These are phyloP conservation scores for Phylloporus sp. DNA, from an alignment of 768 basidiomycete species.

Conservation along the genomic window DNA sequence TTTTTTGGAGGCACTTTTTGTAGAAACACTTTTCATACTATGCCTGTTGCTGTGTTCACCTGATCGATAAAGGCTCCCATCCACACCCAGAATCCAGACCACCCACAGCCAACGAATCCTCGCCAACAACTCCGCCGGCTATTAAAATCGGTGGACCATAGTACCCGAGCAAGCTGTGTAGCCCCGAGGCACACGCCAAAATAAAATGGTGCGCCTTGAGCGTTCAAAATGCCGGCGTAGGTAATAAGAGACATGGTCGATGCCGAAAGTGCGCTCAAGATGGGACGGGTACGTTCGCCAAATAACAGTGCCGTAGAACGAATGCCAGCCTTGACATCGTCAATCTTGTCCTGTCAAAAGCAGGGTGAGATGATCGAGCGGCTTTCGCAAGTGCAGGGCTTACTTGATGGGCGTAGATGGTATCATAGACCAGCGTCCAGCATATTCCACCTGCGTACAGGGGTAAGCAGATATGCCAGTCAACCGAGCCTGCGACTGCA, in stretches of 20 bases:
- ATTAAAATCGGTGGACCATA: conserved; percentile 73
- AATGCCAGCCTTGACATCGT: conserved; percentile 85
- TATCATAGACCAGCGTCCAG: conserved; percentile 97
- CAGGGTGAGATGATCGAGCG: neutral
- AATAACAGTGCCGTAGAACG: conserved; percentile 94
- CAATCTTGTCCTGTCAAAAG: conserved; percentile 74
- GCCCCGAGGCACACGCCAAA: conserved; percentile 69
- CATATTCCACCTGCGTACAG: conserved; percentile 85
- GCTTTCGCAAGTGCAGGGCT: neutral
- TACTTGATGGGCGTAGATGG: conserved; percentile 96
- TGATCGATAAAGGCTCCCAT: conserved; percentile 76
- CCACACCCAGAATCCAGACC: conserved; percentile 86
- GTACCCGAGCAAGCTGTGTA: conserved; percentile 70
- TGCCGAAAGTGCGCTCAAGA: conserved; percentile 68
- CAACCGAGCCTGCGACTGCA: conserved; percentile 72
- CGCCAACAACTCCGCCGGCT: conserved; percentile 78
- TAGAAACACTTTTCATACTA: neutral
- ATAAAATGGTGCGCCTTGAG: conserved; percentile 74
- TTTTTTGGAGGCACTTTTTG: neutral
- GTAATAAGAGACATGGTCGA: conserved; percentile 71
- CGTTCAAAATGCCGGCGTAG: conserved; percentile 76
- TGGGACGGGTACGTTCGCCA: conserved; percentile 65
- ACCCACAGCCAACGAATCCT: conserved; percentile 84
- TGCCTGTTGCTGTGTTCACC: conserved; percentile 17
- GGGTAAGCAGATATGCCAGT: conserved; percentile 81